Evolutionary conservation across 176 grass and related monocot species (phyloP), one percentile per base, ranked within the genome.

Genomic region (Zoysia japonica): DNA sequence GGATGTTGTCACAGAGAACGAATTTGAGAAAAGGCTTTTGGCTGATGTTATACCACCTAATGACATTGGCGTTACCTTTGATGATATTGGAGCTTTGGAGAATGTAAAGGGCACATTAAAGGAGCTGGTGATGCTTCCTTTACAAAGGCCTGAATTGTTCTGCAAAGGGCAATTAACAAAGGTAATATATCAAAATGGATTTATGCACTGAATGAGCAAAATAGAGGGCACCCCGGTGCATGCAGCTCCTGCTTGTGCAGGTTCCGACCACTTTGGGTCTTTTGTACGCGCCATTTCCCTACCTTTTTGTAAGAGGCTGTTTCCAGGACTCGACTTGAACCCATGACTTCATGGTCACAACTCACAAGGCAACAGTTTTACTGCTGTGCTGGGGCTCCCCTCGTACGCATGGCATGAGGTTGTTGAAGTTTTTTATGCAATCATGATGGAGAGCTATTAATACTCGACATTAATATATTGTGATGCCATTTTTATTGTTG

Each of bases 11-110:
- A 99, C 92, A 47, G 96, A 99, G 86, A 99, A 96, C 14, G 96
- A 99, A 73, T 99, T 99, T 77, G 96, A 99, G 81, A 99, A 99
- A 91, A 95, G 88, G 88, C 92, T 99, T 86, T 80, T 99, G 52
- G 65, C 51, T 28, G 96, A 99, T 86, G 96, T 99, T 85, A 99
- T 99, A 85, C 96, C 96, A 77, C 93, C 96, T 43, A 93, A 87
- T 83, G 96, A 99, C 51, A 95, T 99, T 86, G 96, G 96, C 70
- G 92, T 99, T 92, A 91, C 92, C 41, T 99, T 99, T 71, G 88
- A 96, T 86, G 92, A 99, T 85, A 99, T 99, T 87, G 96, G 96
- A 79, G 96, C 96, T 9, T 86, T 99, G 85, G 96, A 99, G 80
- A 99, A 93, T 86, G 96, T 99, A 55, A 99, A 99, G 79, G 96